phyloP scores from a whole-genome alignment of 1,139 yeast genomes.

The Geotrichum klebahnii region DNA sequence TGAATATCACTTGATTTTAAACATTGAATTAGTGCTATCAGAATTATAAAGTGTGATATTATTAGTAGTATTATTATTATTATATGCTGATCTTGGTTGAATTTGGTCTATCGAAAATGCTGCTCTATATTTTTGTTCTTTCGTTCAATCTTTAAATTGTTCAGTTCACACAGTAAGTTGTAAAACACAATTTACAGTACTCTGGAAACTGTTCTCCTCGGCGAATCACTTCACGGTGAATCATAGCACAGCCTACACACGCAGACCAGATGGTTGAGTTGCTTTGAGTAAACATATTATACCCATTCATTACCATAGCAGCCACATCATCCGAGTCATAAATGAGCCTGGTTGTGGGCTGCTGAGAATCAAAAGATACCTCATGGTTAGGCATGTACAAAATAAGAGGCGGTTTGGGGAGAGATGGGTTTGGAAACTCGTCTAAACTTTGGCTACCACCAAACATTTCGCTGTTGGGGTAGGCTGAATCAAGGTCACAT shows the following conservation, averaged over 20 bases:
- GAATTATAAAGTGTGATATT: too few species aligned
- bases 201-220: constrained; percentile 54
- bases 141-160: not conserved
- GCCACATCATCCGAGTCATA: constrained; percentile 46
- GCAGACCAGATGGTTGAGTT: constrained; percentile 56
- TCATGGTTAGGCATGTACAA: constrained; percentile 55
- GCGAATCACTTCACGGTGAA: constrained; percentile 70
- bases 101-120: too few species aligned
- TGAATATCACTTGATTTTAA: too few species aligned
- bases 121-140: too few species aligned
- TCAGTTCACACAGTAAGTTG: constrained; percentile 51
- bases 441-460: constrained; percentile 16
- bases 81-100: constrained; percentile 42
- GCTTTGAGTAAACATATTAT: constrained; percentile 46
- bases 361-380: constrained; percentile 47
- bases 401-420: constrained; percentile 45
- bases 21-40: too few species aligned
- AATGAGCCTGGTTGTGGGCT: constrained; percentile 45
- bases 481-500: constrained; percentile 59
- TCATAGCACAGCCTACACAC: constrained; percentile 79
- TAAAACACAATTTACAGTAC: constrained; percentile 64
- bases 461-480: constrained; percentile 46
- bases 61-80: too few species aligned
- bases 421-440: not conserved
- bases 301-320: constrained; percentile 51